phyloP scores from a whole-genome alignment of 1,139 yeast genomes.

The Petasospora fabianii region DNA sequence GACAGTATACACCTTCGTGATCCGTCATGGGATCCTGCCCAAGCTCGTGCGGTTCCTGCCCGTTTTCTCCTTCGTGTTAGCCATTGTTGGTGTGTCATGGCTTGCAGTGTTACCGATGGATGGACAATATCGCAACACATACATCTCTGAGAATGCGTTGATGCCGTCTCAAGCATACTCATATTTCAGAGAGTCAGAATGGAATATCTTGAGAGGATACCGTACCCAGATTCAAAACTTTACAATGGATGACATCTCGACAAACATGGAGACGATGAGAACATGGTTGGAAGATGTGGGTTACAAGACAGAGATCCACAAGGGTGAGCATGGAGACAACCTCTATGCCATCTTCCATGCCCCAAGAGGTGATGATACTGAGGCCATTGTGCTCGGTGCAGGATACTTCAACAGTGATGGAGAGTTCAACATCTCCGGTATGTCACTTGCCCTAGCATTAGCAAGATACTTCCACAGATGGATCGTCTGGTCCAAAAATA shows the following conservation, averaged over 20 bases:
- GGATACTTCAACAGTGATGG: constrained; percentile 75
- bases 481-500: constrained; percentile 95
- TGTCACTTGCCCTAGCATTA: constrained; percentile 67
- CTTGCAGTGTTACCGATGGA: constrained; percentile 64
- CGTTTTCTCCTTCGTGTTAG: constrained; percentile 53
- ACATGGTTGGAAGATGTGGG: constrained; percentile 73
- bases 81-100: constrained; percentile 64
- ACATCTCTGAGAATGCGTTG: constrained; percentile 92
- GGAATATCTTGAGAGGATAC: constrained; percentile 89
- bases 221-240: constrained; percentile 43
- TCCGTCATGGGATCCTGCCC: constrained; percentile 57
- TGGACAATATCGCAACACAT: constrained; percentile 79
- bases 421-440: constrained; percentile 70
- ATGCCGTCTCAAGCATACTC: constrained; percentile 96
- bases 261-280: constrained; percentile 43
- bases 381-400: constrained; percentile 85
- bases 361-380: constrained; percentile 94
- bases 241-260: constrained; percentile 23
- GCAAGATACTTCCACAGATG: constrained; percentile 78
- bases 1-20: constrained; percentile 46
- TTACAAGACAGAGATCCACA: constrained; percentile 55
- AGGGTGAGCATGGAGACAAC: constrained; percentile 42
- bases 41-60: constrained; percentile 58
- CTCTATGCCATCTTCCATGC: constrained; percentile 86
- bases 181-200: constrained; percentile 89